These are phyloP conservation scores for Penicillium bovifimosum DNA, from an alignment of 495 filamentous ascomycete species.

Conservation along the genomic window DNA sequence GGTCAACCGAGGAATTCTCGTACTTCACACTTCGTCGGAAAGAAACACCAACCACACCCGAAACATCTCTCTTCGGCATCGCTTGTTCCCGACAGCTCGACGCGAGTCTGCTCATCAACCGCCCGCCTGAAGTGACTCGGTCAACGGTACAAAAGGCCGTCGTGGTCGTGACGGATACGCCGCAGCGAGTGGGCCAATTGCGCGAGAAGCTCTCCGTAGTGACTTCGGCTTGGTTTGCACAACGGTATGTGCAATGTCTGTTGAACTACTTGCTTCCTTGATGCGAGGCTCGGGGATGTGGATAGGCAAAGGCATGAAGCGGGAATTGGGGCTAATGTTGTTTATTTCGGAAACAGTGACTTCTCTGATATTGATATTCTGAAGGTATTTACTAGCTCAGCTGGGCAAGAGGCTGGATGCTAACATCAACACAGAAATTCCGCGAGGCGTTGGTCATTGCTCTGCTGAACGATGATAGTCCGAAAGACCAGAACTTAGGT, in stretches of 20 bases:
- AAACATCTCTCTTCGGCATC: slow-evolving; percentile 91
- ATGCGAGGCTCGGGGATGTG: neutral
- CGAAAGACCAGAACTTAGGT: slow-evolving; percentile 84
- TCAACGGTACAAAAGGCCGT: slow-evolving; percentile 98
- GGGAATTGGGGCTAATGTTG: slow-evolving; percentile 16
- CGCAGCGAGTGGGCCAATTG: slow-evolving; percentile 71
- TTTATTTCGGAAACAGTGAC: slow-evolving; percentile 43
- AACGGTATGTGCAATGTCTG: slow-evolving; percentile 60
- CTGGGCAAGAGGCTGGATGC: neutral
- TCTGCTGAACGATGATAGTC: slow-evolving; percentile 60
- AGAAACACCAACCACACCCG: slow-evolving; percentile 49
- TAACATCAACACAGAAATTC: slow-evolving; percentile 58
- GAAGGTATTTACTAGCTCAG: slow-evolving; percentile 40
- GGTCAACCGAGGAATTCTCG: slow-evolving; percentile 88
- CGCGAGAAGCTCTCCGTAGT: slow-evolving; percentile 83
- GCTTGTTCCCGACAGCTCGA: slow-evolving; percentile 91
- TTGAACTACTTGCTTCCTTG: neutral
- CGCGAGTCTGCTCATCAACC: slow-evolving; percentile 64
- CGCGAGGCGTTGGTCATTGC: slow-evolving; percentile 78
- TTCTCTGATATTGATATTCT: slow-evolving; percentile 70
- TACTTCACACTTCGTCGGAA: slow-evolving; percentile 89
- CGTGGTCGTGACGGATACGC: slow-evolving; percentile 90
- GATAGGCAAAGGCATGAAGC: neutral
- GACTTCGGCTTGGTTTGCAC: slow-evolving; percentile 92
- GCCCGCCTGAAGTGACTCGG: slow-evolving; percentile 83